Conservation (phyloP, 1,139 yeast species). For the Casaregolazyma lundiana region DNA sequence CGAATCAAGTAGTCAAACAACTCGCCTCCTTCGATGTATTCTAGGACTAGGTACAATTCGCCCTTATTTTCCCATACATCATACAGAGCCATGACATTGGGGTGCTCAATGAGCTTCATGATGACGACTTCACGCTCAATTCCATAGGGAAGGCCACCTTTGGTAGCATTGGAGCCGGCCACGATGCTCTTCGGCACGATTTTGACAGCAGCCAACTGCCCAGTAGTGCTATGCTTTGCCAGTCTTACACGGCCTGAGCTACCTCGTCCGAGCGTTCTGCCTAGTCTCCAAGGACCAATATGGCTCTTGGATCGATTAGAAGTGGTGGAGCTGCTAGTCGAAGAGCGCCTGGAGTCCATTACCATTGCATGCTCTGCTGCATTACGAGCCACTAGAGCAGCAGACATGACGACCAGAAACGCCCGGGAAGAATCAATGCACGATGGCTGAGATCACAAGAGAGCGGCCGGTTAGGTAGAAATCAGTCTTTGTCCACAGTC, state of each 20-base stretch:
- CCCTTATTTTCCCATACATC: constrained; percentile 99
- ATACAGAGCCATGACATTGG: constrained; percentile 89
- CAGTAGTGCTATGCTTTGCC: constrained; percentile 80
- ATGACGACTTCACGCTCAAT: constrained; percentile 94
- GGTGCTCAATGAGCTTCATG: constrained; percentile 86
- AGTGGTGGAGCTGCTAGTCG: constrained; percentile 15
- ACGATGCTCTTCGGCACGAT: constrained; percentile 85
- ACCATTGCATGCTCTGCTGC: background rate
- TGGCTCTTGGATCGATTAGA: constrained; percentile 59
- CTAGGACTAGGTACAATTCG: constrained; percentile 79
- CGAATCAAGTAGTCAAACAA: constrained; percentile 86
- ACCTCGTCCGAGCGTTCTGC: constrained; percentile 91
- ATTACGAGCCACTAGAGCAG: background rate
- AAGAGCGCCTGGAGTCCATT: constrained; percentile 2
- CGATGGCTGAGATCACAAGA: no score
- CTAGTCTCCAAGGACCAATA: constrained; percentile 96
- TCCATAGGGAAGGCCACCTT: constrained; percentile 69
- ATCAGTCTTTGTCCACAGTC: no score
- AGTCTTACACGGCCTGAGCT: constrained; percentile 90
- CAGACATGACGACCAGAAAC: background rate
- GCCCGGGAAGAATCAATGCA: background rate
- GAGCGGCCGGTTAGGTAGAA: no score
- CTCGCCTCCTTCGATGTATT: constrained; percentile 97
- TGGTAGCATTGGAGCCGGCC: constrained; percentile 34
- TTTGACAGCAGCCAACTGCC: constrained; percentile 92